Percentiles rank a stretch among this genome's conserved stretches.
Evolutionary conservation across 176 grass and related monocot species (phyloP).

Genomic region (Ensete glaucum): DNA sequence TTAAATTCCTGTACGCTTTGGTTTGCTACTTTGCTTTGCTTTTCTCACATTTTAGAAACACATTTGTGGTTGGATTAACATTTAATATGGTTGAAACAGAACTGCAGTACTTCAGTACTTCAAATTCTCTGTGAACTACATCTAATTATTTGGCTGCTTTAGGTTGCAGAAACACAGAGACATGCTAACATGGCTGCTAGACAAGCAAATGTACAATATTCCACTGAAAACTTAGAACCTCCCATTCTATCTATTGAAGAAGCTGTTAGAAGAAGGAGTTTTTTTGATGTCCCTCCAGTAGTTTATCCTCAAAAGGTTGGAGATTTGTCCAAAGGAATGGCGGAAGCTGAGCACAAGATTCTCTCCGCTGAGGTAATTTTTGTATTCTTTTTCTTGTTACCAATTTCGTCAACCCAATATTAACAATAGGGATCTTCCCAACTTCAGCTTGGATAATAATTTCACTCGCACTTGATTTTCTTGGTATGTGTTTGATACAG

Average conservation of each 20-base stretch:
- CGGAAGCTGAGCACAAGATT: conserved; percentile 84
- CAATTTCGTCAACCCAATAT: not conserved
- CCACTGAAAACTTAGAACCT: conserved; percentile 50
- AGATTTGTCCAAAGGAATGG: conserved; percentile 65
- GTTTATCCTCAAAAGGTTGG: conserved; percentile 45
- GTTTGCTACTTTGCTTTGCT: not conserved
- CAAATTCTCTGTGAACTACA: not conserved
- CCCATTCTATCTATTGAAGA: conserved; percentile 79
- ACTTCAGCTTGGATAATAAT: not conserved
- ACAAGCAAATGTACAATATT: conserved; percentile 52
- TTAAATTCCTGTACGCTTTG: not conserved
- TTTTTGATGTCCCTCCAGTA: conserved; percentile 36
- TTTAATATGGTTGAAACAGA: not conserved
- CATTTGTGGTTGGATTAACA: not conserved
- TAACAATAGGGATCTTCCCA: too few species aligned
- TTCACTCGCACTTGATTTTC: not conserved
- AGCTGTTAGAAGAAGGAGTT: conserved; percentile 49
- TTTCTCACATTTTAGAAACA: not conserved
- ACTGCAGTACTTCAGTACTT: not conserved
- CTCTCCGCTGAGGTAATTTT: conserved; percentile 48
- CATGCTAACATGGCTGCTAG: conserved; percentile 70
- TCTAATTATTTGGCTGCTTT: not conserved
- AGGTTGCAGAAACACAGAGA: conserved; percentile 81
- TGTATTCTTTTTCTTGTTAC: not conserved
- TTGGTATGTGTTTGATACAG: too few species aligned